Percentiles rank a stretch among this genome's conserved stretches.
These are phyloP conservation scores for Pythium coloratum DNA, from an alignment of 352 stramenopile genomes.

Conservation along the genomic window DNA sequence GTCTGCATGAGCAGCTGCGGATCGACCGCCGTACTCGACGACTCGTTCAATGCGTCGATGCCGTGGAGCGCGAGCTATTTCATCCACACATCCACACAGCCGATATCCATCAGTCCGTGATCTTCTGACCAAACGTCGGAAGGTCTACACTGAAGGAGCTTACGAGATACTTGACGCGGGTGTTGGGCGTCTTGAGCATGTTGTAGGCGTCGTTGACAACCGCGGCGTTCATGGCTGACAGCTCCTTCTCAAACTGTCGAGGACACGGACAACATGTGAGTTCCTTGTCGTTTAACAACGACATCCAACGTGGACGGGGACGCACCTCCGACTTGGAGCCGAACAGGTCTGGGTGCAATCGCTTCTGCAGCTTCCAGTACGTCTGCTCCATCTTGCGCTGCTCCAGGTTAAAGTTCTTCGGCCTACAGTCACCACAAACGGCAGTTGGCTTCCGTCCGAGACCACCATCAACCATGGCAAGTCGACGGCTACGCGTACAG, in stretches of 20 bases:
- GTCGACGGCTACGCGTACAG: conserved; percentile 45
- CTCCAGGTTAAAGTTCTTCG: conserved; percentile 80
- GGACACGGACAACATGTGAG: too few species aligned
- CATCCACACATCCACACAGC: conserved; percentile 3
- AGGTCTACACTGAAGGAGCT: conserved; percentile 2
- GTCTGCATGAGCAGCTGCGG: conserved; percentile 78
- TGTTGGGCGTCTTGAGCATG: conserved; percentile 86
- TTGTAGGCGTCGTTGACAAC: conserved; percentile 88
- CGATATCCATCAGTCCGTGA: not conserved
- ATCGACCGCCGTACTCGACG: conserved; percentile 72
- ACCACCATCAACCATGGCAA: not conserved
- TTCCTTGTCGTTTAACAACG: too few species aligned
- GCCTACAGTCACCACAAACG: conserved; percentile 33
- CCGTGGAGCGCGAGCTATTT: conserved; percentile 69
- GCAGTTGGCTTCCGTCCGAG: conserved; percentile 6
- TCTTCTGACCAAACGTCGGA: not conserved
- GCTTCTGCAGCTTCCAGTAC: conserved; percentile 88
- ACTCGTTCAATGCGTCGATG: conserved; percentile 79
- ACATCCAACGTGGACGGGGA: not conserved
- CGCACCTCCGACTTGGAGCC: conserved; percentile 82
- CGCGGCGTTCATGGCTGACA: conserved; percentile 75
- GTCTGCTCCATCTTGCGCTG: conserved; percentile 82
- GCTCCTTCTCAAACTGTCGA: conserved; percentile 71
- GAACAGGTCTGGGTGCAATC: conserved; percentile 81
- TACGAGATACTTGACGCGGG: conserved; percentile 83